Evolutionary conservation across 768 basidiomycete genomes (phyloP), one percentile per base, ranked within the genome.

Genomic region (Rhodosporidiobolus odoratus): DNA sequence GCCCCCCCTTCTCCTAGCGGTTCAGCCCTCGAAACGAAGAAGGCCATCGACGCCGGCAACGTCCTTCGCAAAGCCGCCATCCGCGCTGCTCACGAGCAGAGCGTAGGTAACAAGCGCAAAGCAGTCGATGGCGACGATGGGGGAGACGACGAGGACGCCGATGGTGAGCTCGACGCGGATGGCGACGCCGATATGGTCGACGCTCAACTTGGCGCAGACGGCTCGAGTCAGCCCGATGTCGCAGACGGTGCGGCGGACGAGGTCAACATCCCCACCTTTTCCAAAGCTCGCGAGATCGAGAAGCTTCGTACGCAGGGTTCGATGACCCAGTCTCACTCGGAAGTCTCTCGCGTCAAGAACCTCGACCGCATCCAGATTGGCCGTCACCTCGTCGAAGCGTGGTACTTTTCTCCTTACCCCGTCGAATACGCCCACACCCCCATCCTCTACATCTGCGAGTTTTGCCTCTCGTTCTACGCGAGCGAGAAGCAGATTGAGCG

Each of bases 401-500:
- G 96, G 96, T 99, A 99, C 81, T 98, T 98, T 84, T 93, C 91
- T 77, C 96, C 96, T 32, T 99, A 98, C 82, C 96, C 96, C 17
- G 89, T 91, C 81, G 96, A 98, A 82, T 98, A 91, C 82, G 92
- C 96, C 54, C 91, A 98, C 80, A 86, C 95, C 35, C 92, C 94
- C 27, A 83, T 94, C 71, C 85, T 99, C 54, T 98, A 94, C 84
- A 87, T 99, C 78, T 99, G 96, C 87, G 95, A 99, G 81, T 95
- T 95, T 83, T 99, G 96, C 80, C 85, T 98, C 57, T 88, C 87
- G 43, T 99, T 89, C 83, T 97, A 88, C 81, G 90, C 90, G 38
- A 91, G 92, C 21, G 85, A 85, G 53, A 88, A 94, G 82, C 93
- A 93, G 89, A 85, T 97, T 71, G 85, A 86, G 66, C 88, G 96